Base-by-base conservation (phyloP, 352 stramenopile species). In the Globisporangium cederbergense region DNA sequence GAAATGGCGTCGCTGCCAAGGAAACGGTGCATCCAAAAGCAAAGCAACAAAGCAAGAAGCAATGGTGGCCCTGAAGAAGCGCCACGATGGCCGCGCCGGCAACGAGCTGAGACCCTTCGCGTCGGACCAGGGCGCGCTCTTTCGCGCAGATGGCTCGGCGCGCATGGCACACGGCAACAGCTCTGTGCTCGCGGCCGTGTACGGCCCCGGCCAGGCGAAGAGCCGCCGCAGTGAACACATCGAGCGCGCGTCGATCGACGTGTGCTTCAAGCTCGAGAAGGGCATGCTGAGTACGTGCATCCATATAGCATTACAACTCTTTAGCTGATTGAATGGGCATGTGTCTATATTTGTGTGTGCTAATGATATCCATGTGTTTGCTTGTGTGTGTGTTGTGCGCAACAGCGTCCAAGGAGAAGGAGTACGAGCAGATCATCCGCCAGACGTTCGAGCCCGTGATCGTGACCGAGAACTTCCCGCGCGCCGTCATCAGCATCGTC, bases 401-500 rank as follows among this genome's bases (percentile, higher is more conserved):
- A 9, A 46, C 42, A 92, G 83, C 76, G 54, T 88, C 81, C 51
- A 90, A 88, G 68, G 83, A 94, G 74, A 94, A 93, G 63, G 86
- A 91, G 67, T 91, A 89, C 67, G 86, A 94, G 66, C 79, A 88
- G 74, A 78, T 94, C 52, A 85, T 94, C 56, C 81, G 83, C 8
- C 65, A 90, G 63, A 91, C 84, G 22, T 94, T 93, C 64, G 76
- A 83, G 62, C 78, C 83, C 20, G 67, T 92, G 28, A 70, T 94
- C 52, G 51, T 91, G 45, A 76, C 74, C 16, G 79, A 91, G 49
- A 86, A 71, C n/a, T 94, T 81, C 70, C 81, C 86, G 46, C 83
- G 86, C 58, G 83, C 86, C n/a, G 75, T 95, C 46, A 91, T 95
- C 74, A 91, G 82, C 71, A 86, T 95, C 67, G 79, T 91, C 34